Percentiles rank a stretch among this genome's conserved stretches.
These are phyloP conservation scores for Paecilomyces formosus DNA, from an alignment of 2,329 filamentous ascomycete species.

Conservation along the genomic window DNA sequence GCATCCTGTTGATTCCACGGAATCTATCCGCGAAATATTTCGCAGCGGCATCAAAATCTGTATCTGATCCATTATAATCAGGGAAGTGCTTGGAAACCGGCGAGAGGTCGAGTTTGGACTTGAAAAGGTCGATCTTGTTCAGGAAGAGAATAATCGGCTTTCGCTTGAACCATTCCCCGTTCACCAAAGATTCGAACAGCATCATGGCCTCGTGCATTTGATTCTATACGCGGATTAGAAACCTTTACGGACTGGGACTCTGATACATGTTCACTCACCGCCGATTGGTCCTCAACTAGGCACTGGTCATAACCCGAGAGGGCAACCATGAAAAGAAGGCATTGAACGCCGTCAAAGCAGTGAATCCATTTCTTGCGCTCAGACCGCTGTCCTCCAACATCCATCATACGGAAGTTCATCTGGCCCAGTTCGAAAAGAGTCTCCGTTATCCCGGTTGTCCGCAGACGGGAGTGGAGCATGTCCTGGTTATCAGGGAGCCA, in stretches of 20 bases:
- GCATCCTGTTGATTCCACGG: slow-evolving; percentile 61
- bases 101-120: slow-evolving; percentile 63
- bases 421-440: slow-evolving; percentile 88
- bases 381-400: slow-evolving; percentile 84
- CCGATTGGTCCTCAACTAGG: slow-evolving; percentile 90
- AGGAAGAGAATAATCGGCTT: slow-evolving; percentile 77
- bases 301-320: slow-evolving; percentile 97
- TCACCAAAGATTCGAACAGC: slow-evolving; percentile 79
- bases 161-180: slow-evolving; percentile 78
- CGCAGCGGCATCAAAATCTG: slow-evolving; percentile 66
- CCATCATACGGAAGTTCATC: slow-evolving; percentile 94
- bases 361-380: slow-evolving; percentile 98
- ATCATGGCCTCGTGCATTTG: slow-evolving; percentile 88
- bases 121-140: slow-evolving; percentile 84
- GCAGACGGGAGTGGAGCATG: slow-evolving; percentile 78
- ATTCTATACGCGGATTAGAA: slow-evolving; percentile 48
- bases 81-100: slow-evolving; percentile 70
- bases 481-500: slow-evolving; percentile 93
- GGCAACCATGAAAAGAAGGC: slow-evolving; percentile 84
- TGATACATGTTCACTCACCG: slow-evolving; percentile 52
- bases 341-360: slow-evolving; percentile 90
- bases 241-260: not conserved
- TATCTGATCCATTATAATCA: slow-evolving; percentile 65
- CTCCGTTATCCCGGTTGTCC: slow-evolving; percentile 93
- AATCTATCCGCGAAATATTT: slow-evolving; percentile 81